Evolutionary conservation across 768 basidiomycete species (phyloP), one percentile per base, ranked within the genome.

Genomic region (Sarcodon aspratus): DNA sequence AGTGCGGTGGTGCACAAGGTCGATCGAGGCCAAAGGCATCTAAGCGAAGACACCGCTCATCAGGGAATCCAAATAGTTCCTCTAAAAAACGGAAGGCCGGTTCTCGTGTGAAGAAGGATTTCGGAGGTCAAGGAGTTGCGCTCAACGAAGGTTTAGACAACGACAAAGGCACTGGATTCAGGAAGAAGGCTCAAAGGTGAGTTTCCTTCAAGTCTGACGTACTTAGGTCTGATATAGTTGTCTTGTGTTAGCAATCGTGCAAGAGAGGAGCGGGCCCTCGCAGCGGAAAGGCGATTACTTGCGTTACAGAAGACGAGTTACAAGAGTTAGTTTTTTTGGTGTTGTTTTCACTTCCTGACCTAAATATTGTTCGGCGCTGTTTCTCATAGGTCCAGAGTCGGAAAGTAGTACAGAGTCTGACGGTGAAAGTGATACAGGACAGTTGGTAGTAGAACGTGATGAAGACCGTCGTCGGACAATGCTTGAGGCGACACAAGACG

Each of bases 1-100:
- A 88, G 85, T 89, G 87, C 53, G 88, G 89, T 47, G 88, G 87
- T 11, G 86, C 88, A 11, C 84, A 89, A 58, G 66, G 70, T 5
- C 75, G 78, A 38, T 57, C 73, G 5, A 74, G 82, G 3, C 80
- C 82, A n/a, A 67, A 72, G 27, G 64, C 69, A 6, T 55, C 64
- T 12, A 70, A 69, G 17, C 58, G 60, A 10, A 72, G 72, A 3
- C 67, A 72, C 18, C 55, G 58, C 66, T 36, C 68, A 72, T 44
- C 80, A 79, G 7, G 81, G 79, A 8, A 66, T 70, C 13, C 83
- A 85, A 61, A 80, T 78, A 1, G 67, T 27, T 27, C 21, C 21
- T 27, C 66, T 6, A 85, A 78, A 62, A 78, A 72, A 55, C 77
- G 82, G 38, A 92, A 87, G 61, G 75, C 82, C 3, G 88, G 89